Conservation (phyloP, 345 rosid genomes). For the Eutrema heterophyllum region DNA sequence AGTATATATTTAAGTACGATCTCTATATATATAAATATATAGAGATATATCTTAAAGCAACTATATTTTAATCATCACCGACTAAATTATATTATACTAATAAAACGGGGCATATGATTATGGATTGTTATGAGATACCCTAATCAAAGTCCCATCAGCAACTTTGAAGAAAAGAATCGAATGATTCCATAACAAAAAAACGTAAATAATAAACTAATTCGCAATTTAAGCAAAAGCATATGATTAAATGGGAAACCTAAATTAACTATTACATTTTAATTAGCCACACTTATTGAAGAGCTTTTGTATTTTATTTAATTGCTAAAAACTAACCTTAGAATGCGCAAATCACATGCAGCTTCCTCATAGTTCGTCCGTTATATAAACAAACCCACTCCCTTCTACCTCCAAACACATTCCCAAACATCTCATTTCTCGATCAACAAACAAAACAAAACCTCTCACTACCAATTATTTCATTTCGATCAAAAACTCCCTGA, state of each 20-base stretch:
- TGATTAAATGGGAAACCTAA: conserved; percentile 26
- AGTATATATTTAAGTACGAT: neutral
- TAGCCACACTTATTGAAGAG: conserved; percentile 18
- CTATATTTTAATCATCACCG: conserved; percentile 10
- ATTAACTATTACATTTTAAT: conserved; percentile 17
- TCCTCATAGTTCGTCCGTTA: conserved; percentile 17
- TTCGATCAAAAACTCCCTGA: neutral
- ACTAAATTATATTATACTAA: conserved; percentile 1
- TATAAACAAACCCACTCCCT: conserved; percentile 18
- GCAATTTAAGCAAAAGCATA: conserved; percentile 33
- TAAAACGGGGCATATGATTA: conserved; percentile 12
- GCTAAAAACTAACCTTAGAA: conserved; percentile 6
- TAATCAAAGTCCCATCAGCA: conserved; percentile 32
- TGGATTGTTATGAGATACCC: conserved; percentile 26
- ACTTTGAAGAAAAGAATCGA: conserved; percentile 26
- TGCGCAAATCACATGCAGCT: conserved; percentile 31
- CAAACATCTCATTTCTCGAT: conserved; percentile 15
- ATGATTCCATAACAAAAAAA: conserved; percentile 9
- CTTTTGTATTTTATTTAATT: conserved; percentile 3
- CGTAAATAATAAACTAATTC: conserved; percentile 12
- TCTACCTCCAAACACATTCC: conserved; percentile 27
- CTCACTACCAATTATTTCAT: neutral
- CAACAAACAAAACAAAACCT: neutral
- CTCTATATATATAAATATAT: neutral
- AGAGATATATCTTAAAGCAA: conserved; percentile 4